Conservation (phyloP, 2,329 filamentous ascomycete species). For the Alternaria conjuncta region DNA sequence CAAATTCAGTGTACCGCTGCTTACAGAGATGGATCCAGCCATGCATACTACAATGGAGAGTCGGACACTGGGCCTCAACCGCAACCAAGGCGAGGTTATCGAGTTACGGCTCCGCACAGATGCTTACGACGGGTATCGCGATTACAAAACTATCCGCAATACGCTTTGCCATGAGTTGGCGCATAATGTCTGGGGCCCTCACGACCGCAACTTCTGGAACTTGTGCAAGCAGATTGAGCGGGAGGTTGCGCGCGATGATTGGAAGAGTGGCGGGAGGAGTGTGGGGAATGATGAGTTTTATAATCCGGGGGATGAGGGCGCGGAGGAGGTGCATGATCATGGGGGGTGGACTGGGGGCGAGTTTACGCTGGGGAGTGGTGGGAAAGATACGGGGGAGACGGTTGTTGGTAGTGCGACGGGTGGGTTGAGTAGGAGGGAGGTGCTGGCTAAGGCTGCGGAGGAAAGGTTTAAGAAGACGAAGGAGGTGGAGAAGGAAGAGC, state of each 20-base stretch:
- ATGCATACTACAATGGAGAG: conserved; percentile 80
- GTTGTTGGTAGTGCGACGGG: conserved; percentile 38
- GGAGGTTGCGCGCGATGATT: conserved; percentile 83
- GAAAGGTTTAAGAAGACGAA: conserved; percentile 64
- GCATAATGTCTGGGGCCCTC: conserved; percentile 85
- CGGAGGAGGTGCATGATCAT: conserved; percentile 44
- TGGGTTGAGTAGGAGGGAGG: conserved; percentile 72
- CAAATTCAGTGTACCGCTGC: conserved; percentile 79
- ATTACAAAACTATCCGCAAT: conserved; percentile 88
- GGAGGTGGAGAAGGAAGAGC: conserved; percentile 49
- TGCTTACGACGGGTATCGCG: conserved; percentile 89
- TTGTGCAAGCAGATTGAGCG: conserved; percentile 85
- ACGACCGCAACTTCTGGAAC: conserved; percentile 89
- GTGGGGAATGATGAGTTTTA: conserved; percentile 45
- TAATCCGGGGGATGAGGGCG: conserved; percentile 24
- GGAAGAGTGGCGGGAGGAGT: conserved; percentile 68
- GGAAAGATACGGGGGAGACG: too few relatives aligned
- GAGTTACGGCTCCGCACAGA: conserved; percentile 92
- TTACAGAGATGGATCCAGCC: conserved; percentile 95
- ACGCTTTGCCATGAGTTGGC: conserved; percentile 95
- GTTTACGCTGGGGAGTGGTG: conserved; percentile 44
- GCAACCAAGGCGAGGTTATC: conserved; percentile 87
- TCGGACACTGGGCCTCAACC: conserved; percentile 86
- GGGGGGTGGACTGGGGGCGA: conserved; percentile 55
- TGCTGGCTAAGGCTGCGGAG: conserved; percentile 76